Evolutionary conservation across 2,329 filamentous ascomycete species (phyloP).

Genomic region (Colletotrichum zoysiae): DNA sequence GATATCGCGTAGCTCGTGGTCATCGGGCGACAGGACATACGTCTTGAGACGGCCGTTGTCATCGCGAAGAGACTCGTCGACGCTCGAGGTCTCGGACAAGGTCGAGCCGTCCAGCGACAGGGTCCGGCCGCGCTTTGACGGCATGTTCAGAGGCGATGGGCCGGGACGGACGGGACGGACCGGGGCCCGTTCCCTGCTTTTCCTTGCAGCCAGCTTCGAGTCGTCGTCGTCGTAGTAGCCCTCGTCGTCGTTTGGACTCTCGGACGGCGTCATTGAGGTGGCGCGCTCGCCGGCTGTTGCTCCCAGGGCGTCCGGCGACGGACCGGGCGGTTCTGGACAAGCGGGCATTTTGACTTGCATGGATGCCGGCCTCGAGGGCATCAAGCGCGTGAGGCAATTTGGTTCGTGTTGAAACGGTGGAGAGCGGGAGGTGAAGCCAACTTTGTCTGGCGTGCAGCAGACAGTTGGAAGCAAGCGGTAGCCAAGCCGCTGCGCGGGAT

Average conservation of each 20-base stretch:
- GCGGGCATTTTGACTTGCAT: conserved; percentile 7
- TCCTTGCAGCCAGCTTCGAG: conserved; percentile 13
- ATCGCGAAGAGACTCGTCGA: conserved; percentile 32
- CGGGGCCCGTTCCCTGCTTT: background rate
- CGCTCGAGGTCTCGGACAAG: conserved; percentile 31
- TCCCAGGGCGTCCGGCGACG: conserved; percentile 45
- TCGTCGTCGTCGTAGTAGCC: conserved; percentile 54
- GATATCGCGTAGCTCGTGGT: conserved; percentile 42
- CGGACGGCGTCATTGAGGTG: conserved; percentile 47
- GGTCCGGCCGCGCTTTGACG: conserved; percentile 12
- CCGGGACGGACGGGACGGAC: conserved; percentile 1
- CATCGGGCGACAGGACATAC: conserved; percentile 49
- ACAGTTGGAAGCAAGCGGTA: background rate
- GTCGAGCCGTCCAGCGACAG: conserved; percentile 34
- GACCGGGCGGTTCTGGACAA: conserved; percentile 21
- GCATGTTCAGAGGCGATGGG: conserved; percentile 1
- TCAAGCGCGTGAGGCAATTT: background rate
- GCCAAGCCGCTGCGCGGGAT: background rate
- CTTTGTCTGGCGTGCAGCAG: background rate
- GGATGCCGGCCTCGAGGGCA: background rate
- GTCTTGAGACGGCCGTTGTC: conserved; percentile 29
- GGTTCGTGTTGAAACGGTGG: background rate
- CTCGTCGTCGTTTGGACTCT: conserved; percentile 59
- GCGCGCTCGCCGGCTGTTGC: conserved; percentile 24
- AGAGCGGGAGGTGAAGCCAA: background rate